Evolutionary conservation across 148 eudicot species (phyloP), one percentile per base, ranked within the genome.

Genomic region (Heliamphora exappendiculata): DNA sequence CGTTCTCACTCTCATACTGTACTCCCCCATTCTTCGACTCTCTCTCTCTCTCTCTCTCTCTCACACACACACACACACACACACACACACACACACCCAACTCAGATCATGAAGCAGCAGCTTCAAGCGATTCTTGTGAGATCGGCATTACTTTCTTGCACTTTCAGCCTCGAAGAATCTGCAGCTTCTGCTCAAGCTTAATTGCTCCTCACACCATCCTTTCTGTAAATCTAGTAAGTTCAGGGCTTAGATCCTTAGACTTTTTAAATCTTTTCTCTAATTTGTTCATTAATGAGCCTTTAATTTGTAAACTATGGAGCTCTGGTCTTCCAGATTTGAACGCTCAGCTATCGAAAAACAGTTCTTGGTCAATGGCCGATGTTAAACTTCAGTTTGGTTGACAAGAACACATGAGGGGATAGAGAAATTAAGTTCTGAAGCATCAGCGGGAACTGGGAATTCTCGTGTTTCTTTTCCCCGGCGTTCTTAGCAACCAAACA

Each of bases 31-130:
- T 19, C 24, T 54, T 54, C 59, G 26, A 19, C 8, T 1, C 33
- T 24, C 63, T 22, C 63, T 58, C 55, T 51, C 20, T 16, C 55
- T 51, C n/a, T 62, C 37, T 10, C 19, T 34, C 12, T 16, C 67
- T 4, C 33, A 8, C 50, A 0, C 3, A 39, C 42, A 39, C 3
- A 2, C 3, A 39, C 42, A 0, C 50, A 8, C 12, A 9, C 13
- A 8, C 13, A 0, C 24, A n/a, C n/a, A n/a, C n/a, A n/a, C n/a
- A n/a, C 2, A 41, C n/a, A 1, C 6, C 26, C 49, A 11, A 10
- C 34, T 75, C 57, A 33, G 77, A 75, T 45, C 77, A 44, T 11
- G 51, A 62, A 75, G 29, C 20, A 10, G 54, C 69, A 41, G 77
- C 55, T 29, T 45, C 68, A 29, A 31, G 26, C 13, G 54, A 60